These are phyloP conservation scores for Aspergillus melleus DNA, from an alignment of 2,329 filamentous ascomycete genomes.

Conservation along the genomic window DNA sequence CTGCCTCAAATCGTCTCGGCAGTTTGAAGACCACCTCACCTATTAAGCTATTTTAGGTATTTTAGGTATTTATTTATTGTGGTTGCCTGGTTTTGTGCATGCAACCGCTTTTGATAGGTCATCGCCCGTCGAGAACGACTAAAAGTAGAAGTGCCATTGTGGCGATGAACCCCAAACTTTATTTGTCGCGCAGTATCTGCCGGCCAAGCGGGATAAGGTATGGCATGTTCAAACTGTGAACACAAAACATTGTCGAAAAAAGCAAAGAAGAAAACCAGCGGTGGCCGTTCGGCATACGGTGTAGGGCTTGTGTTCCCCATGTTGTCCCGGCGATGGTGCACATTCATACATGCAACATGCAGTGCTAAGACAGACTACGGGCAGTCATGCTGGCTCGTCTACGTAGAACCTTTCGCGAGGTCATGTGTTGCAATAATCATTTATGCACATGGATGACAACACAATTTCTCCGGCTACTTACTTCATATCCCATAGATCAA, in stretches of 20 bases:
- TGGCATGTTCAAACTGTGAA: too few species aligned
- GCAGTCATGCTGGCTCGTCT: neutral
- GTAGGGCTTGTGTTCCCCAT: too few species aligned
- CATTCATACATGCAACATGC: too few species aligned
- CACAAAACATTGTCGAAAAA: too few species aligned
- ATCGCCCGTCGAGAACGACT: neutral
- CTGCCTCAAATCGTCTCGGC: too few species aligned
- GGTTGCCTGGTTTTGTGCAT: neutral
- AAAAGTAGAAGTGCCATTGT: neutral
- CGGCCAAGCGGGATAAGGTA: too few species aligned
- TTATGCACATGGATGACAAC: neutral
- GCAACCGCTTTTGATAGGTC: neutral
- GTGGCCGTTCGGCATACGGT: too few species aligned
- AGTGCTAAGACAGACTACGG: too few species aligned
- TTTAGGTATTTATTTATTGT: neutral
- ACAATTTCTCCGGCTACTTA: neutral
- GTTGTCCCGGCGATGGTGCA: too few species aligned
- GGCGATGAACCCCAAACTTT: neutral
- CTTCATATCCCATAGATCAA: neutral
- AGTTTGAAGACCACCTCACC: too few species aligned
- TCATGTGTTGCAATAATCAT: neutral
- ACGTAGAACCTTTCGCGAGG: neutral
- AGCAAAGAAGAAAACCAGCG: too few species aligned
- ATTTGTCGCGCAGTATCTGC: neutral
- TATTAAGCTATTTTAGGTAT: neutral